Evolutionary conservation across 176 grass and related monocot genomes (phyloP), one percentile per base, ranked within the genome.

Genomic region (Poa pratensis): DNA sequence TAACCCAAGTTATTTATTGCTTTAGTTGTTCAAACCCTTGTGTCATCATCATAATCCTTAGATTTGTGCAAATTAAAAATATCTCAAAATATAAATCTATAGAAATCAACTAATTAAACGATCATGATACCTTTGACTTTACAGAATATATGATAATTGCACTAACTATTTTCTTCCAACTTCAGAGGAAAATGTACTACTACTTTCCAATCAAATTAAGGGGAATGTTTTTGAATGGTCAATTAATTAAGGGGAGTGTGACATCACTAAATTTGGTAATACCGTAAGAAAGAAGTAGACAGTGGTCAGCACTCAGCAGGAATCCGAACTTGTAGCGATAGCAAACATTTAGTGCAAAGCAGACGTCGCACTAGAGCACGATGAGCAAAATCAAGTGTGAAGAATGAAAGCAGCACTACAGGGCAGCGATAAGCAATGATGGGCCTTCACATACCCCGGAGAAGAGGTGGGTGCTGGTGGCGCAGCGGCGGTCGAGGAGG

Each of bases 391-490:
- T 46, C 51, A 4, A 28, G 48, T 52, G 2, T 3, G 42, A 54
- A 9, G 11, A 24, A 63, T 52, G 49, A 23, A 45, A 19, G 13
- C 12, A 37, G 50, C 1, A 57, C 5, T 13, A n/a, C 48, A 49
- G 11, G 55, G 54, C 22, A 30, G 77, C 16, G 5, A n/a, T 2
- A 39, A 40, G 18, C 15, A 8, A 42, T 13, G 59, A 87, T 61
- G 4, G 45, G 45, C 11, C 9, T 13, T 49, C 3, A 49, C 13
- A 48, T 96, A 99, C 96, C 93, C 88, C 84, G 22, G 84, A 88
- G 88, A 99, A 94, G 32, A 99, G 91, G 53, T 99, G 96, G 1
- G 96, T 99, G 80, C 71, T 95, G 30, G 95, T 86, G 34, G 91
- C 70, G 85, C 93, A 99, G 13, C 55, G 78, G 63, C 88, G 86